phyloP scores from a whole-genome alignment of 1,284 basidiomycete genomes.

The Polyporus tsugae region DNA sequence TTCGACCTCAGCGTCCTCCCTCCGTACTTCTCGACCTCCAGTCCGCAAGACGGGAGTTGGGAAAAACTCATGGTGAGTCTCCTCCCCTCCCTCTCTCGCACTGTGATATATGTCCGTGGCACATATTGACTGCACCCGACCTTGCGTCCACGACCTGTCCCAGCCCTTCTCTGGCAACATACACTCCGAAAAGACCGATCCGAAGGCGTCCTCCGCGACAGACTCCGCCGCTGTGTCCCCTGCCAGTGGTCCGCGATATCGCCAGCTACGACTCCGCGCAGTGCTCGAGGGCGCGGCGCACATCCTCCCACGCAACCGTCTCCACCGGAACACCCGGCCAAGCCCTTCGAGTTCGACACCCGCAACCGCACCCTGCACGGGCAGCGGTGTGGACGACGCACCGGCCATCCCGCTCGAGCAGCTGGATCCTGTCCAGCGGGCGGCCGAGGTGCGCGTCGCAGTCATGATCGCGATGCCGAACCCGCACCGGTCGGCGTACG shows the following conservation, averaged over 20 bases:
- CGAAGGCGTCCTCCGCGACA: slow-evolving; percentile 12
- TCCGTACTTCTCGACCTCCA: slow-evolving; percentile 29
- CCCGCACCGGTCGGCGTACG: slow-evolving; percentile 38
- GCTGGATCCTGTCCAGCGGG: slow-evolving; percentile 28
- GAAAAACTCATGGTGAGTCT: slow-evolving; percentile 55
- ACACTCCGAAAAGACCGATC: slow-evolving; percentile 23
- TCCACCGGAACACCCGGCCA: slow-evolving; percentile 24
- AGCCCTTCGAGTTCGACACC: neutral
- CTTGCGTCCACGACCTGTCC: neutral
- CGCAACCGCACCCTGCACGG: slow-evolving; percentile 4
- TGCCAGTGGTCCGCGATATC: slow-evolving; percentile 10
- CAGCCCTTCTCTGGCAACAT: slow-evolving; percentile 37
- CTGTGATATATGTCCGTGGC: neutral
- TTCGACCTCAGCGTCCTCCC: slow-evolving; percentile 52
- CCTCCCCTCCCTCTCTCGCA: neutral
- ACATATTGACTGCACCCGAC: neutral
- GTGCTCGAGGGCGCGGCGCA: slow-evolving; percentile 26
- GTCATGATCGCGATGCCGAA: slow-evolving; percentile 73
- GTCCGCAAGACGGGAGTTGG: slow-evolving; percentile 50
- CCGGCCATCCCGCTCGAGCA: slow-evolving; percentile 23
- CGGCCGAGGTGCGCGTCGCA: slow-evolving; percentile 53
- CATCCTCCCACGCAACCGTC: slow-evolving; percentile 27
- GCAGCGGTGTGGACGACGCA: slow-evolving; percentile 9
- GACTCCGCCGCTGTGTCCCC: slow-evolving; percentile 14
- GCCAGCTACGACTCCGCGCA: slow-evolving; percentile 7